Evolutionary conservation across 2,329 filamentous ascomycete genomes (phyloP).

Genomic region (Gremmenia infestans): DNA sequence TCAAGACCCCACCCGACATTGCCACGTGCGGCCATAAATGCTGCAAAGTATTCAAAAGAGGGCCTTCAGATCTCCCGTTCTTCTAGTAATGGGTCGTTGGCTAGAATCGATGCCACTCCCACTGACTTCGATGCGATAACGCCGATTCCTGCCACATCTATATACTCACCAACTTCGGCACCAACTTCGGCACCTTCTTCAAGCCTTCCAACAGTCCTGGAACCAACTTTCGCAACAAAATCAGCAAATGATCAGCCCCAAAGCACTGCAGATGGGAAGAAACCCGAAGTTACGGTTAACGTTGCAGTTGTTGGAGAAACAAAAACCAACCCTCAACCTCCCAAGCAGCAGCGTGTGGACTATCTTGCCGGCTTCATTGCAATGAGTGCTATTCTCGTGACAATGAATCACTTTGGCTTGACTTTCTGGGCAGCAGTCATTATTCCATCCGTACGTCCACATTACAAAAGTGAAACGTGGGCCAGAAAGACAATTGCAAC

Average conservation of each 20-base stretch:
- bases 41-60: slow-evolving; percentile 6
- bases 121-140: neutral
- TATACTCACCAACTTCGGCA: neutral
- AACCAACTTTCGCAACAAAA: neutral
- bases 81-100: neutral
- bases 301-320: neutral
- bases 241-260: neutral
- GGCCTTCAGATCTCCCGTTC: slow-evolving; percentile 10
- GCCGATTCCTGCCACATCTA: neutral
- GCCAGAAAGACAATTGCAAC: slow-evolving; percentile 38
- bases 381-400: slow-evolving; percentile 40
- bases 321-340: neutral
- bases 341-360: slow-evolving; percentile 35
- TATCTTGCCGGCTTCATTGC: slow-evolving; percentile 43
- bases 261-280: neutral
- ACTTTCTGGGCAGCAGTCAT: slow-evolving; percentile 39
- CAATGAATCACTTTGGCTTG: slow-evolving; percentile 40
- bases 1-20: neutral
- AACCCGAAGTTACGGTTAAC: neutral
- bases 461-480: slow-evolving; percentile 38
- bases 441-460: slow-evolving; percentile 32
- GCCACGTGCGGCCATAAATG: neutral
- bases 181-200: neutral
- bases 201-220: neutral
- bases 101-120: neutral